Base-by-base conservation (phyloP, 2,329 filamentous ascomycete species). In the Celoporthe dispersa region DNA sequence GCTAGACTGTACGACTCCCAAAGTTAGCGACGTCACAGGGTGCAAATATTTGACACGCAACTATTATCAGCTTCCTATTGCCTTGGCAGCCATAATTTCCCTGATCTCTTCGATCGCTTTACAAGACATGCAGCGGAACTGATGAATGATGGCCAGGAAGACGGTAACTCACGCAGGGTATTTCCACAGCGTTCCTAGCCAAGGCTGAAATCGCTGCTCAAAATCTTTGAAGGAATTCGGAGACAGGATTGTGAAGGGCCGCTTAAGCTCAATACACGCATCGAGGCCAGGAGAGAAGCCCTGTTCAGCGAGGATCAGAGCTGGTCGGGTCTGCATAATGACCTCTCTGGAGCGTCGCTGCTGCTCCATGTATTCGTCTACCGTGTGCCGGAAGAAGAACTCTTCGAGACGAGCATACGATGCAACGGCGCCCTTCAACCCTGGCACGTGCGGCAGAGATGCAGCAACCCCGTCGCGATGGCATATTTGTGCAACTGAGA, bases 181-280 rank as follows among this genome's bases (percentile, higher is more conserved):
- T 25, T 68, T 68, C 66, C 66, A 68, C 9, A 62, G 41, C 28
- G 53, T 48, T 19, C 28, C 57, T 12, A 68, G 31, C 57, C 57
- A 19, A 28, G 66, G 66, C 59, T 68, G 66, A 9, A 53, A 68
- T 3, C 7, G 8, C 33, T 68, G 66, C 57, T 68, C 66, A 41
- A 68, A 68, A 33, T 68, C 66, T 22, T 68, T 68, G 41, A 68
- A 68, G 9, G 66, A 68, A 28, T 68, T 68, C 16, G 57, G 66
- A n/a, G 66, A 68, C 28, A 68, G 28, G 33, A 68, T 37, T 11
- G 44, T 60, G 39, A 68, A 68, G 22, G 55, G 57, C 22, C 11
- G 39, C 9, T 28, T 39, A 6, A 63, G 35, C 31, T 63, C 57
- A 16, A 60, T 25, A 28, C 66, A 68, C 2, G 66, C 66, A 48